Base-by-base conservation (phyloP, 2,329 filamentous ascomycete species). In the Aschersonia sp. region DNA sequence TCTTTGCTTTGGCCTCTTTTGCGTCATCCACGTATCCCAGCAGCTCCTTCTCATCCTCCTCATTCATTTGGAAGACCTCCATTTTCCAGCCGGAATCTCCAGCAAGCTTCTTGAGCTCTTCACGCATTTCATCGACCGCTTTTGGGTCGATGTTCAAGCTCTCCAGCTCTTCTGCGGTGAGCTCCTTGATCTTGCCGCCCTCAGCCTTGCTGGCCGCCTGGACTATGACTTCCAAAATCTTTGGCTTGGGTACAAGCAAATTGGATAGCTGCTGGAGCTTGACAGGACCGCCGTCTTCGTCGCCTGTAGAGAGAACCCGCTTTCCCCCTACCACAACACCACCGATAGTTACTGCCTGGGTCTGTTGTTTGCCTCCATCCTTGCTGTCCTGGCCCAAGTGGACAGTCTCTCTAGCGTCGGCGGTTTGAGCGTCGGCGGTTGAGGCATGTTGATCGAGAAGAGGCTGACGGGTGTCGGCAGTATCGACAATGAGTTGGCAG, bases 31-130 rank as follows among this genome's bases (percentile, higher is more conserved):
- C 74, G 41, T 85, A 77, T 0, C 83, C 85, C 43, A 83, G 69
- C 41, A 90, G 76, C 58, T 87, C 82, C 51, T 65, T 58, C 14
- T 77, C 67, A 29, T 75, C 72, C 5, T 62, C 59, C 5, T 71
- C 66, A 29, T 76, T 72, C 9, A 78, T 71, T 56, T 92, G 83
- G 1, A 92, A 77, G 11, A 92, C 71, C 62, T 92, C 85, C 50
- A 95, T 68, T 56, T 81, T 84, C 87, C 88, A 95, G 12, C 79
- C 79, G 53, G 80, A 76, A 6, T 82, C 79, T 3, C 79, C 76
- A 0, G 86, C 85, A 41, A 84, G 59, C 55, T 79, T 74, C 59
- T 84, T 73, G 49, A 94, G 64, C 58, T 85, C 71, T 52, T 79
- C 73, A 56, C 76, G 76, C 59, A 94, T 69, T 43, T 79, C 71